phyloP scores from a whole-genome alignment of 2,329 filamentous ascomycete genomes.

The Sporothrix curviconia region DNA sequence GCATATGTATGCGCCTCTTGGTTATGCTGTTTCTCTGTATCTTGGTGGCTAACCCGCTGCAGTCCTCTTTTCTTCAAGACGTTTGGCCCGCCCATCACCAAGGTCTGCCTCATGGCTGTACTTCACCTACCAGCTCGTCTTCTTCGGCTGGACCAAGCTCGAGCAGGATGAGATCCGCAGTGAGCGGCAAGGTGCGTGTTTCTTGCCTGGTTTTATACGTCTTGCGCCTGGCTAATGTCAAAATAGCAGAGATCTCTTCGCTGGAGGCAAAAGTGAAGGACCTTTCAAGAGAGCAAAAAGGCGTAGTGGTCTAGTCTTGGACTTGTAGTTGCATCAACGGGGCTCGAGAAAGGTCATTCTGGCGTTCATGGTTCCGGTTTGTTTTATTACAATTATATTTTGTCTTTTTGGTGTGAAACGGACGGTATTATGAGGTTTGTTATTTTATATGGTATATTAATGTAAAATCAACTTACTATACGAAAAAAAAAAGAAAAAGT shows the following conservation, averaged over 20 bases:
- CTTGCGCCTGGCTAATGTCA: neutral
- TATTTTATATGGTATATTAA: neutral
- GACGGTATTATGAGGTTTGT: neutral
- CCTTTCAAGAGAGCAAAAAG: conserved; percentile 24
- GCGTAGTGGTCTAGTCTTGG: too few relatives aligned
- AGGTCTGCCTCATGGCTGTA: conserved; percentile 68
- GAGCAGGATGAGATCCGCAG: conserved; percentile 63
- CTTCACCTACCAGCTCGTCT: conserved; percentile 71
- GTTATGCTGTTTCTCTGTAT: neutral
- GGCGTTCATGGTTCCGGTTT: too few relatives aligned
- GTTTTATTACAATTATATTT: too few relatives aligned
- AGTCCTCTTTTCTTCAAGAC: conserved; percentile 59
- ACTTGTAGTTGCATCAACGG: too few relatives aligned
- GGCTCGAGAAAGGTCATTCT: too few relatives aligned
- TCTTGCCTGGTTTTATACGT: neutral
- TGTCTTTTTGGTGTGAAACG: too few relatives aligned
- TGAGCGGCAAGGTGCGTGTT: conserved; percentile 47
- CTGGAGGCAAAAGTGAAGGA: conserved; percentile 34
- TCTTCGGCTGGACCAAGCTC: conserved; percentile 68
- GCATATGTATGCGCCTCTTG: conserved; percentile 16
- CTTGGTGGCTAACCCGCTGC: neutral
- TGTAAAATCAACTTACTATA: too few relatives aligned
- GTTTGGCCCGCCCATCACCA: conserved; percentile 66
- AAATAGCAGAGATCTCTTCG: conserved; percentile 25
- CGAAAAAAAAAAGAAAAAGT: too few relatives aligned